These are phyloP conservation scores for Sporisorium graminicola DNA, from an alignment of 1,284 basidiomycete genomes.

Conservation along the genomic window DNA sequence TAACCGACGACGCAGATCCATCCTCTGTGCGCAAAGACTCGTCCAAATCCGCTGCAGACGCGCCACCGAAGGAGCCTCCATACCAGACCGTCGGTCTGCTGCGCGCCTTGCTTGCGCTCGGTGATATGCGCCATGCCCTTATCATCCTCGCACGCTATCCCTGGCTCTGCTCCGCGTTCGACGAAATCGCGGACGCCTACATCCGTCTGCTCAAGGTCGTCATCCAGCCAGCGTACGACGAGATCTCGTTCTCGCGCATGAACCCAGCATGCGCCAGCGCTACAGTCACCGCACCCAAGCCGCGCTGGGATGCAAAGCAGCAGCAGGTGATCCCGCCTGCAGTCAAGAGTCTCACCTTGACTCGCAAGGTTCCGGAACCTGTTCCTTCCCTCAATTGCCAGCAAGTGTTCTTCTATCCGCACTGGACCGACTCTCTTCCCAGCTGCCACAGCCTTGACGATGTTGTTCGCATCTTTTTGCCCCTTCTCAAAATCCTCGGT, in stretches of 20 bases:
- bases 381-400: constrained; percentile 36
- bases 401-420: constrained; percentile 62
- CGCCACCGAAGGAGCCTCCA: constrained; percentile 73
- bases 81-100: constrained; percentile 88
- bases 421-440: constrained; percentile 56
- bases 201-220: constrained; percentile 64
- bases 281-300: constrained; percentile 66
- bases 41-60: constrained; percentile 71
- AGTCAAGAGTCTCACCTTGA: constrained; percentile 44
- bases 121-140: constrained; percentile 82
- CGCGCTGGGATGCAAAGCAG: constrained; percentile 66
- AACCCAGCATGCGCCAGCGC: constrained; percentile 72
- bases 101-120: constrained; percentile 85
- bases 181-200: constrained; percentile 83
- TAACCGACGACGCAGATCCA: constrained; percentile 74
- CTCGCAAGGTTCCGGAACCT: constrained; percentile 62
- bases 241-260: constrained; percentile 73
- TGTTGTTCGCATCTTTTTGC: constrained; percentile 52
- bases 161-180: constrained; percentile 83
- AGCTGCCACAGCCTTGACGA: constrained; percentile 39
- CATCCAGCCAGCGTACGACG: constrained; percentile 59
- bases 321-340: constrained; percentile 21
- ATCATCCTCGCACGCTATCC: constrained; percentile 85
- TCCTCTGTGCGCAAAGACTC: constrained; percentile 44
- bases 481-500: constrained; percentile 63